Percentiles rank a stretch among this genome's conserved stretches.
These are phyloP conservation scores for Rhododendron griersonianum DNA, from an alignment of 148 eudicot genomes.

Conservation along the genomic window DNA sequence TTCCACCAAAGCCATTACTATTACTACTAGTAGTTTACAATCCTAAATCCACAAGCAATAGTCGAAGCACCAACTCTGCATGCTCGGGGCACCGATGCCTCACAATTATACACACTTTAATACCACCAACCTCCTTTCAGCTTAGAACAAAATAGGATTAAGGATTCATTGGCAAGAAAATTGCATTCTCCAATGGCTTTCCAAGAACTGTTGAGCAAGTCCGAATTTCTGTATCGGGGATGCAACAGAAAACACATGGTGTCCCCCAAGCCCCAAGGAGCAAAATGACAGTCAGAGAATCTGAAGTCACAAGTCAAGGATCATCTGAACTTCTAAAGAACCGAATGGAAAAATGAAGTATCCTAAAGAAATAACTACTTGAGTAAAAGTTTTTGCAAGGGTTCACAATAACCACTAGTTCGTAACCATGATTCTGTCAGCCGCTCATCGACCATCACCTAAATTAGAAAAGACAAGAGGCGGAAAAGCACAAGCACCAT, in stretches of 20 bases:
- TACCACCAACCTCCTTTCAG: too few species aligned
- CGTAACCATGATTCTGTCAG: neutral
- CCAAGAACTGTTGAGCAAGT: neutral
- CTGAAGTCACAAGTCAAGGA: neutral
- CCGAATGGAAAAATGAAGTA: neutral
- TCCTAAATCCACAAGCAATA: too few species aligned
- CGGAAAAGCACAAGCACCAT: neutral
- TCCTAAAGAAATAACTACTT: neutral
- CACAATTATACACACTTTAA: too few species aligned
- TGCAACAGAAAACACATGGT: neutral
- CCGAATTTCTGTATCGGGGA: neutral
- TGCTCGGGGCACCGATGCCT: too few species aligned
- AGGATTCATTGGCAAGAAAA: too few species aligned
- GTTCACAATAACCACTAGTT: neutral
- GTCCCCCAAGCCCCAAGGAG: neutral
- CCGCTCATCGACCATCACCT: neutral
- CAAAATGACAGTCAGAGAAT: neutral
- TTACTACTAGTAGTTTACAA: too few species aligned
- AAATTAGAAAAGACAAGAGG: neutral
- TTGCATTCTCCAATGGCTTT: neutral
- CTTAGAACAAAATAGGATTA: too few species aligned
- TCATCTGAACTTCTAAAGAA: neutral
- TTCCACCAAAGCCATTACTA: too few species aligned
- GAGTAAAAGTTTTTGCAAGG: neutral
- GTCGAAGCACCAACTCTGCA: too few species aligned